phyloP scores from a whole-genome alignment of 306 rosid genomes.

The Quercus dentata region DNA sequence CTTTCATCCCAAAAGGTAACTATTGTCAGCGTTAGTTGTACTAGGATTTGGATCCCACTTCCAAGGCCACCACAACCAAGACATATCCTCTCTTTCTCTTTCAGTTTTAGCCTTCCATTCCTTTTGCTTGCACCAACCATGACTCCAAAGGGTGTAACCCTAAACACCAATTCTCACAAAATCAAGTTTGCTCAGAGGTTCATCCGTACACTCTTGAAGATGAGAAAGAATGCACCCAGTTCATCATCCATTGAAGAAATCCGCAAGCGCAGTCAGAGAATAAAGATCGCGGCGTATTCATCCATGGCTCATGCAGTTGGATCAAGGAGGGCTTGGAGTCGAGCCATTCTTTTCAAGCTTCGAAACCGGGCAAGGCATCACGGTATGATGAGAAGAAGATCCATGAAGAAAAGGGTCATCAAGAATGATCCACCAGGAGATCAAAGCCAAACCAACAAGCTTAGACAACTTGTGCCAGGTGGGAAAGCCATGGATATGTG shows the following conservation, averaged over 20 bases:
- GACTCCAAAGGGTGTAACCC: not conserved
- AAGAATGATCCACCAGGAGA: not conserved
- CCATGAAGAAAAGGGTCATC: not conserved
- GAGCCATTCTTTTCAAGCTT: conserved; percentile 39
- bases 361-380: not conserved
- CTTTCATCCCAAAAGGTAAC: conserved; percentile 5
- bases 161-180: not conserved
- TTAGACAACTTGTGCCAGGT: conserved; percentile 23
- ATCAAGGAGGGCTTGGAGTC: conserved; percentile 37
- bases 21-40: conserved; percentile 27
- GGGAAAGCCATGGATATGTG: conserved; percentile 29
- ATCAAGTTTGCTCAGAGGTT: conserved; percentile 25
- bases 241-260: not conserved
- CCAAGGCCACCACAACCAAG: not conserved
- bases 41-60: conserved; percentile 8
- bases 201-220: conserved; percentile 19
- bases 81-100: not conserved
- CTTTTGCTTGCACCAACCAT: not conserved
- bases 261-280: conserved; percentile 17
- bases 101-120: not conserved
- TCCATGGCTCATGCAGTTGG: conserved; percentile 47
- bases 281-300: conserved; percentile 31
- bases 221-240: conserved; percentile 8
- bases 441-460: conserved; percentile 1
- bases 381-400: not conserved